Base-by-base conservation (phyloP, 2,329 filamentous ascomycete species). In the Lizonia empirigonia region DNA sequence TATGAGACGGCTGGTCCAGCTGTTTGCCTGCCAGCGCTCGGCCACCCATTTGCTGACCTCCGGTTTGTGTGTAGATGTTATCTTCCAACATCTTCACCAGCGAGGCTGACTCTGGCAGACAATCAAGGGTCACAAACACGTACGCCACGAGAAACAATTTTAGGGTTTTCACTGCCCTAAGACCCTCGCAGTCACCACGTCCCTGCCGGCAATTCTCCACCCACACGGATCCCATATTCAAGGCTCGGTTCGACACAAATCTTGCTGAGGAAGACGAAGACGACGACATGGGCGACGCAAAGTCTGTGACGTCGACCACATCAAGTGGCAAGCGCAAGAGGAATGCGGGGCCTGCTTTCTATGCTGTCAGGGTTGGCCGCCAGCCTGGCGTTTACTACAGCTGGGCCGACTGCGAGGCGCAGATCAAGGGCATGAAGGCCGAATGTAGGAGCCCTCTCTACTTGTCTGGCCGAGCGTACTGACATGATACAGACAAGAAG, bases 401-500 rank as follows among this genome's bases (percentile, higher is more conserved):
- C 48, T 88, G 85, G 84, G 72, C 74, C 34, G 85, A 87, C 55
- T 86, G 83, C 62, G 74, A 85, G 55, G 76, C 76, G 23, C 85
- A 88, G 67, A 80, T 86, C 37, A 82, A 77, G 40, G 85, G 85
- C 18, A 84, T 79, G 63, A 81, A 74, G 60, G 67, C 72, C 54
- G 50, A 73, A 12, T 72, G 73, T 75, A 51, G 34, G 72, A 68
- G 15, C 6, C 32, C 16, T 13, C 3, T 16, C 24, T 7, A 12
- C 15, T 15, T 12, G 4, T 7, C 2, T 8, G 23, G 15, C 7
- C 12, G 4, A 20, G 7, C 23, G 15, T 4, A 24, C 45, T 60
- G 44, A 63, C 27, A 4, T 7, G 5, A 20, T 33, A 20, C 54
- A 94, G 90, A 89, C 78, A 93, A 94, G 76, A 90, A 88, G 1